Conservation (phyloP, 129 eudicot genomes). For the Dittrichia graveolens region DNA sequence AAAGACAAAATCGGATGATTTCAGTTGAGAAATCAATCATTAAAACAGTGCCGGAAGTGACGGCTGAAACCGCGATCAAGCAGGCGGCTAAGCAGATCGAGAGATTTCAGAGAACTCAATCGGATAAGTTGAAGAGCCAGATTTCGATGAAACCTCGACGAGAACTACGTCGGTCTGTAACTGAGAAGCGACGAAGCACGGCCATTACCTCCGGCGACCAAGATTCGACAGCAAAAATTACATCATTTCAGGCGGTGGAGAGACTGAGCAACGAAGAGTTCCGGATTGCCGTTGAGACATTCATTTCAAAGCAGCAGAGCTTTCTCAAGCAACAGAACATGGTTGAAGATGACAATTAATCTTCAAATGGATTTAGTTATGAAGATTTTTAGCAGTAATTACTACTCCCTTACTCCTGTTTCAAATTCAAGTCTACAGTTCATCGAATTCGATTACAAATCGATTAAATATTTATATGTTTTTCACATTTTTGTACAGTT, state of each 20-base stretch:
- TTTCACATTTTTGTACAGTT: too few species aligned
- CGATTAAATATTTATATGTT: too few species aligned
- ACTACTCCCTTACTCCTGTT: neutral
- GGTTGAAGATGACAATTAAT: slow-evolving; percentile 18
- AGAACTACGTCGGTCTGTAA: slow-evolving; percentile 65
- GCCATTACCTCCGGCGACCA: neutral
- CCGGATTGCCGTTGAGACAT: slow-evolving; percentile 37
- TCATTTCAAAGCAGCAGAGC: slow-evolving; percentile 41
- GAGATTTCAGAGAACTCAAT: slow-evolving; percentile 60
- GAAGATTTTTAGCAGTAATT: slow-evolving; percentile 30
- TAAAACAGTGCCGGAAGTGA: slow-evolving; percentile 39
- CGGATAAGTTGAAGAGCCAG: slow-evolving; percentile 50
- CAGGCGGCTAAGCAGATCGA: slow-evolving; percentile 56
- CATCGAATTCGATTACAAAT: too few species aligned
- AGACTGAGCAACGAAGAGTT: slow-evolving; percentile 51
- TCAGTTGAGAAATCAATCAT: slow-evolving; percentile 26
- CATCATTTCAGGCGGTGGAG: slow-evolving; percentile 33
- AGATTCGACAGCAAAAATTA: neutral
- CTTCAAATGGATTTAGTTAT: slow-evolving; percentile 29
- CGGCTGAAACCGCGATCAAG: slow-evolving; percentile 42
- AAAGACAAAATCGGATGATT: slow-evolving; percentile 30
- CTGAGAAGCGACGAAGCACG: slow-evolving; percentile 35
- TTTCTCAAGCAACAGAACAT: slow-evolving; percentile 38
- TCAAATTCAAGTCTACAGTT: neutral
- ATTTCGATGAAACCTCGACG: slow-evolving; percentile 33